These are phyloP conservation scores for Circinella minor DNA, from an alignment of 371 early-diverging fungal species.

Conservation along the genomic window DNA sequence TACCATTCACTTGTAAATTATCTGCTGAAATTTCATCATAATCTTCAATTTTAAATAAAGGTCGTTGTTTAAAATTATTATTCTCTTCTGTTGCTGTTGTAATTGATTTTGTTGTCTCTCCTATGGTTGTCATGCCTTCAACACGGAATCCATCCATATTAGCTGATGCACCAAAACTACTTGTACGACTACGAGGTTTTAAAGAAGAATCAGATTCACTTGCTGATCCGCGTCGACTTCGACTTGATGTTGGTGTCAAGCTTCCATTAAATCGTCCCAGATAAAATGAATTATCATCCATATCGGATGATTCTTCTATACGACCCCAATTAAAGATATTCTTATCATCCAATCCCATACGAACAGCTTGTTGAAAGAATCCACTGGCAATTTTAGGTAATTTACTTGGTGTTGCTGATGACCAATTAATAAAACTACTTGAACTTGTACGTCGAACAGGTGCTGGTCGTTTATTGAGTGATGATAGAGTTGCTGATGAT, in stretches of 20 bases:
- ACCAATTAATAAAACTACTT: slow-evolving; percentile 26
- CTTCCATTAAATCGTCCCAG: slow-evolving; percentile 44
- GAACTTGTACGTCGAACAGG: slow-evolving; percentile 22
- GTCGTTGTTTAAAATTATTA: slow-evolving; percentile 12
- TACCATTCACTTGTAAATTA: neutral
- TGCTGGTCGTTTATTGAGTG: slow-evolving; percentile 11
- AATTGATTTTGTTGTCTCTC: neutral
- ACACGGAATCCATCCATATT: slow-evolving; percentile 24
- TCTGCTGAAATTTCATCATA: slow-evolving; percentile 17
- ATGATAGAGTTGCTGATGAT: neutral
- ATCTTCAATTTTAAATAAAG: slow-evolving; percentile 26
- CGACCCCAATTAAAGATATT: slow-evolving; percentile 66
- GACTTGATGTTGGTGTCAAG: slow-evolving; percentile 5
- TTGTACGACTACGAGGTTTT: slow-evolving; percentile 25
- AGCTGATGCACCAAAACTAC: slow-evolving; percentile 27
- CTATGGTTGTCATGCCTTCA: slow-evolving; percentile 18
- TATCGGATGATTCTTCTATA: slow-evolving; percentile 45
- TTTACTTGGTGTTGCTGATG: slow-evolving; percentile 15
- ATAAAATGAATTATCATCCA: slow-evolving; percentile 56
- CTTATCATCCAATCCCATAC: slow-evolving; percentile 57
- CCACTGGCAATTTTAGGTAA: slow-evolving; percentile 37
- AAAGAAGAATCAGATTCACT: slow-evolving; percentile 31
- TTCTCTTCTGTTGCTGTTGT: neutral
- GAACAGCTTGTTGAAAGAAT: slow-evolving; percentile 44
- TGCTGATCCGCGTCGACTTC: slow-evolving; percentile 21